These are phyloP conservation scores for Bryoerythrophyllum caledonicum DNA, from an alignment of 225 moss, liverwort and hornwort species.

Conservation along the genomic window DNA sequence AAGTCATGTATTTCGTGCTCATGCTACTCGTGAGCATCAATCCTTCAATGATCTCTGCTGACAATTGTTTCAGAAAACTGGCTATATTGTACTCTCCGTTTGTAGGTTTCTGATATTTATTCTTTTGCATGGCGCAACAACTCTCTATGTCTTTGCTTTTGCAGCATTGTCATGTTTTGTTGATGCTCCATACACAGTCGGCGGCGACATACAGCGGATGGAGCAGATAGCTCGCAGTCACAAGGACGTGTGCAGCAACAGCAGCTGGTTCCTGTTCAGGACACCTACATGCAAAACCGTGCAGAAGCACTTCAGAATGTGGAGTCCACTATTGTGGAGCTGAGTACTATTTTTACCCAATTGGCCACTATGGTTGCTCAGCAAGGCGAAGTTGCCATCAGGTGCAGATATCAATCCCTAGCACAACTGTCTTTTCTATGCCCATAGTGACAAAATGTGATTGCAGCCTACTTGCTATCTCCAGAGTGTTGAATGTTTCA, in stretches of 20 bases:
- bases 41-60: neutral
- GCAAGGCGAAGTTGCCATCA: conserved; percentile 82
- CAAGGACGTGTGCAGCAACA: conserved; percentile 60
- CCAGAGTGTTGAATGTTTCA: no score
- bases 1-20: neutral
- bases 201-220: conserved; percentile 48
- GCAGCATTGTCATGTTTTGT: neutral
- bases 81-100: no score
- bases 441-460: neutral
- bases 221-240: conserved; percentile 31
- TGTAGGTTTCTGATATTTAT: no score
- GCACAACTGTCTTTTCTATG: neutral
- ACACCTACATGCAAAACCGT: conserved; percentile 80
- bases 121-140: no score
- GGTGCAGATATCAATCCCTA: conserved; percentile 36
- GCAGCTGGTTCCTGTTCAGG: conserved; percentile 62
- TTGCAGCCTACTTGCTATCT: no score
- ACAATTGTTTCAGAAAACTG: no score
- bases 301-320: conserved; percentile 86
- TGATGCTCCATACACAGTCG: conserved; percentile 34
- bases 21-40: no score
- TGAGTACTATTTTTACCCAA: conserved; percentile 77
- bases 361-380: conserved; percentile 85
- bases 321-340: conserved; percentile 77
- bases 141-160: no score